Conservation (phyloP, 164 flowering plant genomes). For the Platanus orientalis region DNA sequence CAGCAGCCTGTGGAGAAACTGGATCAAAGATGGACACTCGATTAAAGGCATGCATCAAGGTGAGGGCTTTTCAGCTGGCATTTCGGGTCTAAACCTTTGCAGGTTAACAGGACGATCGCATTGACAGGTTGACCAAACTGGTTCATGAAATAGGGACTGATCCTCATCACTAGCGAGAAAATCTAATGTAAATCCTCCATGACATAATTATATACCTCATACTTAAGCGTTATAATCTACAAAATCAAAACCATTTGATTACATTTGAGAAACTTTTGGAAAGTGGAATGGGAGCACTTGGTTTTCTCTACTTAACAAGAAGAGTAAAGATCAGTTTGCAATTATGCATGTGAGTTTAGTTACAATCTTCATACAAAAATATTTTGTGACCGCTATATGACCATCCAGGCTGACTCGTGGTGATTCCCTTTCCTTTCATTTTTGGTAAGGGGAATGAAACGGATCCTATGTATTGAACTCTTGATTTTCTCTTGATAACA, state of each 20-base stretch:
- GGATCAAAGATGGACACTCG: slow-evolving; percentile 28
- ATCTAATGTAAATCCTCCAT: neutral
- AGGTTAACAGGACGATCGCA: slow-evolving; percentile 85
- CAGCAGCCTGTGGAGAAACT: slow-evolving; percentile 12
- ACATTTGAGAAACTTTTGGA: slow-evolving; percentile 3
- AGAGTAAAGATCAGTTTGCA: neutral
- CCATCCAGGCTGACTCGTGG: too few species aligned
- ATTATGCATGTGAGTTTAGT: too few species aligned
- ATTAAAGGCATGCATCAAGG: slow-evolving; percentile 32
- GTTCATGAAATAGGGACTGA: slow-evolving; percentile 66
- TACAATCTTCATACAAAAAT: too few species aligned
- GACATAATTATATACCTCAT: slow-evolving; percentile 5
- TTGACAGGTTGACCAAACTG: slow-evolving; percentile 59
- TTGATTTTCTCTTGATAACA: too few species aligned
- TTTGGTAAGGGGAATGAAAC: too few species aligned
- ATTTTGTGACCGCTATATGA: too few species aligned
- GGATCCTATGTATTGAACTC: too few species aligned
- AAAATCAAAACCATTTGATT: slow-evolving; percentile 1
- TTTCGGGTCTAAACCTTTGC: slow-evolving; percentile 74
- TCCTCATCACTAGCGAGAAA: slow-evolving; percentile 17
- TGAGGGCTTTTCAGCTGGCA: slow-evolving; percentile 82
- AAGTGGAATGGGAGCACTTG: slow-evolving; percentile 1
- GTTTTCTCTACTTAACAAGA: slow-evolving; percentile 4
- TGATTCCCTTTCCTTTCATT: too few species aligned
- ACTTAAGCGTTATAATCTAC: neutral